A percentile compares a stretch with the other conserved stretches of the same genome.
phyloP scores from a whole-genome alignment of 495 filamentous ascomycete genomes.

The Achaetomiella virescens region DNA sequence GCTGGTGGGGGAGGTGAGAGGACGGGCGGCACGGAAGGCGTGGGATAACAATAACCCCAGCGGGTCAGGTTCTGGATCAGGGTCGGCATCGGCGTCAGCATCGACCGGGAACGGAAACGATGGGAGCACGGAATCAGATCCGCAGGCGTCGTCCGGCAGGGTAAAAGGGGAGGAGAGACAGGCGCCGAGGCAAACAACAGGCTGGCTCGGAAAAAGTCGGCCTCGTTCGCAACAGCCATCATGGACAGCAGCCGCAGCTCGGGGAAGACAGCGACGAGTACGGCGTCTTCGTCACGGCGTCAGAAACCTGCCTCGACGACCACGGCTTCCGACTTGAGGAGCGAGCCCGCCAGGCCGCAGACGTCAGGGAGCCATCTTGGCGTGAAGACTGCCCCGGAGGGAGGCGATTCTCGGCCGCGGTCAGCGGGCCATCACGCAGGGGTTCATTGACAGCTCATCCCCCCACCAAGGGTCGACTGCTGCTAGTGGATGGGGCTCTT shows the following conservation, averaged over 20 bases:
- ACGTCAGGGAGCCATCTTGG: conserved; percentile 37
- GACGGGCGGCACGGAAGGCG: conserved; percentile 32
- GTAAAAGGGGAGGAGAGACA: background rate
- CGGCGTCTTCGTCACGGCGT: background rate
- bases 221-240: conserved; percentile 42
- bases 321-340: conserved; percentile 31
- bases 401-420: background rate
- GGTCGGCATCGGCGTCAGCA: background rate
- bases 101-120: conserved; percentile 12
- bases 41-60: conserved; percentile 6
- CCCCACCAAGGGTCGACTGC: background rate
- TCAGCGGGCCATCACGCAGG: background rate
- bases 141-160: background rate
- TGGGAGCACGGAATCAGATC: too few relatives aligned
- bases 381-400: conserved; percentile 28
- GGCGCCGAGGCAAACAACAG: background rate
- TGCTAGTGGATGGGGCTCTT: conserved; percentile 17
- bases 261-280: background rate
- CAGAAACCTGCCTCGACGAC: background rate
- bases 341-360: conserved; percentile 44
- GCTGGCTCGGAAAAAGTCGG: conserved; percentile 36
- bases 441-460: background rate
- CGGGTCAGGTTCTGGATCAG: conserved; percentile 19
- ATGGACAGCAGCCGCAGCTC: conserved; percentile 28
- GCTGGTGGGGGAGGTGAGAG: conserved; percentile 43